A percentile compares a stretch with the other conserved stretches of the same genome.
These are phyloP conservation scores for Colletotrichum camelliae DNA, from an alignment of 2,329 filamentous ascomycete genomes.

Conservation along the genomic window DNA sequence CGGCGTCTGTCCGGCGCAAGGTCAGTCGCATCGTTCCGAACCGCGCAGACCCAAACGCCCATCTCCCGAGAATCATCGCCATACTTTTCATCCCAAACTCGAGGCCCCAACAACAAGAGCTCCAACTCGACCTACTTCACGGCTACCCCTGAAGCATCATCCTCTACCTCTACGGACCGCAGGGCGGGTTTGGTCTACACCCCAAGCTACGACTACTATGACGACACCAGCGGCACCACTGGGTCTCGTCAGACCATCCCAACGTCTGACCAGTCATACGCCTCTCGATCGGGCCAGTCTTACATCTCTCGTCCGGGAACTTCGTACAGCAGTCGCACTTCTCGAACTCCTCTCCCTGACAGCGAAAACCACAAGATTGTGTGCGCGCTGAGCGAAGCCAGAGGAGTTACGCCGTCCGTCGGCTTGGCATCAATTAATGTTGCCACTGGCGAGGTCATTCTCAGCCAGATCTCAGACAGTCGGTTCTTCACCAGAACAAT, in stretches of 20 bases:
- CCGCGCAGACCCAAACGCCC: neutral
- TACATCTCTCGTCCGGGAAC: constrained; percentile 38
- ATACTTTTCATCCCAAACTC: neutral
- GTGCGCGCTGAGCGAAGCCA: constrained; percentile 88
- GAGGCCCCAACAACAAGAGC: neutral
- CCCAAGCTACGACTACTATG: neutral
- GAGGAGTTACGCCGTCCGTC: constrained; percentile 84
- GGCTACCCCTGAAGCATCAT: neutral
- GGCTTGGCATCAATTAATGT: constrained; percentile 89
- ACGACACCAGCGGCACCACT: neutral
- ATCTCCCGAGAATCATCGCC: neutral
- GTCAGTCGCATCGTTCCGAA: neutral
- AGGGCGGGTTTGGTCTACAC: neutral
- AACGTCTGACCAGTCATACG: neutral
- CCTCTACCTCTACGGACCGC: neutral
- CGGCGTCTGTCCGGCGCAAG: neutral
- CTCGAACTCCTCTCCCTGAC: constrained; percentile 46
- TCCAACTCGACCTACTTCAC: neutral
- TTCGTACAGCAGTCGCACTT: constrained; percentile 47
- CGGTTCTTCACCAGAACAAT: constrained; percentile 90
- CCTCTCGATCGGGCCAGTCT: neutral
- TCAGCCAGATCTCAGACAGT: constrained; percentile 92
- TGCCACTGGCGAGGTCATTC: constrained; percentile 80
- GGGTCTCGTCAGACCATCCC: neutral
- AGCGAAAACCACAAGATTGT: constrained; percentile 72